A percentile compares a stretch with the other conserved stretches of the same genome.
Conservation (phyloP, 1,284 basidiomycete genomes). For the Takashimella tepidaria region DNA sequence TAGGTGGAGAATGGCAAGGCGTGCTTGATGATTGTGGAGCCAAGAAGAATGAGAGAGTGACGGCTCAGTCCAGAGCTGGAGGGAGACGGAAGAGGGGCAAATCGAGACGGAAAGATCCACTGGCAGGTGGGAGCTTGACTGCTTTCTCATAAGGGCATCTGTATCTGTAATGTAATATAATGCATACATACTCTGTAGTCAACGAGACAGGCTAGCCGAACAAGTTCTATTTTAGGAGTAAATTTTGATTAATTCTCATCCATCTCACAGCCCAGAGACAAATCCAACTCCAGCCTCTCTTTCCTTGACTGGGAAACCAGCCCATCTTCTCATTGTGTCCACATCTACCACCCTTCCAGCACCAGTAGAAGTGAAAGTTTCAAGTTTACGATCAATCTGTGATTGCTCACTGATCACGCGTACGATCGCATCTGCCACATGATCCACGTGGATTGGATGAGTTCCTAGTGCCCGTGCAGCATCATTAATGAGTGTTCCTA, state of each 20-base stretch:
- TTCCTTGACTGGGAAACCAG: slow-evolving; percentile 26
- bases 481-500: slow-evolving; percentile 32
- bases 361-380: slow-evolving; percentile 1
- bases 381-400: too few species aligned
- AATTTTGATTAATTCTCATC: too few species aligned
- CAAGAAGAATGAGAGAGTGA: slow-evolving; percentile 1
- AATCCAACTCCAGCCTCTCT: too few species aligned
- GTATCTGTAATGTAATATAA: too few species aligned
- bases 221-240: too few species aligned
- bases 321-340: slow-evolving; percentile 58
- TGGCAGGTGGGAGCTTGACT: slow-evolving; percentile 24
- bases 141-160: too few species aligned
- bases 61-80: neutral
- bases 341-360: slow-evolving; percentile 65
- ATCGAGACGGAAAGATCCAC: slow-evolving; percentile 40
- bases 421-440: slow-evolving; percentile 76
- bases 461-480: slow-evolving; percentile 63
- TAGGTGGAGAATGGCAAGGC: slow-evolving; percentile 32
- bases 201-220: too few species aligned
- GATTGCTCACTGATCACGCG: slow-evolving; percentile 42
- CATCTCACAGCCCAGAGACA: too few species aligned
- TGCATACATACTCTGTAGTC: too few species aligned
- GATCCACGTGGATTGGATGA: slow-evolving; percentile 91
- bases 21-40: slow-evolving; percentile 9
- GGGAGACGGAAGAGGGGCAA: slow-evolving; percentile 31